phyloP scores from a whole-genome alignment of 75 land plant genomes.

The Azolla pinnata region DNA sequence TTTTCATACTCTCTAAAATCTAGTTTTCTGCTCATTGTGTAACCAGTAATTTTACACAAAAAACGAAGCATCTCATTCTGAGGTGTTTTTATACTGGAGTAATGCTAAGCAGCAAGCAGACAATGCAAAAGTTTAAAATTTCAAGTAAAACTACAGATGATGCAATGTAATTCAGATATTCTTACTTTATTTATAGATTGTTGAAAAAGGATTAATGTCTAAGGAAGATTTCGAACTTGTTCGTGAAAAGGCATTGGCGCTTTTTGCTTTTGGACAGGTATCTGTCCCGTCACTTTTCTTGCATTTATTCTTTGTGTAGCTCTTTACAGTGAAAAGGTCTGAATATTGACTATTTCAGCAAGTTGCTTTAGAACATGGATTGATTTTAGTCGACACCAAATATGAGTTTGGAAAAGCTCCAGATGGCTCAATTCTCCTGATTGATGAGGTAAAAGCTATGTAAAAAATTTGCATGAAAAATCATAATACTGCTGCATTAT shows the following conservation, averaged over 20 bases:
- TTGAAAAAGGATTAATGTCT: constrained; percentile 81
- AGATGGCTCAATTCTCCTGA: constrained; percentile 76
- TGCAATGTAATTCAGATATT: not conserved
- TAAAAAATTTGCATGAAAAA: no score
- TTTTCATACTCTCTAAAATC: no score
- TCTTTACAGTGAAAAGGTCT: not conserved
- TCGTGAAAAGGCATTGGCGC: constrained; percentile 61
- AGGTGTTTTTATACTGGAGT: no score
- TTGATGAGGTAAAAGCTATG: constrained; percentile 87
- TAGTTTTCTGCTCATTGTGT: no score
- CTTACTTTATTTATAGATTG: constrained; percentile 48
- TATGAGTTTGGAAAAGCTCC: constrained; percentile 93
- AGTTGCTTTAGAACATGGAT: constrained; percentile 73
- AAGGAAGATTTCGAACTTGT: constrained; percentile 74
- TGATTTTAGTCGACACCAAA: constrained; percentile 91
- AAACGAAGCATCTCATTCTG: no score
- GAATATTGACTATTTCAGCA: constrained; percentile 27
- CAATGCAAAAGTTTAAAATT: no score
- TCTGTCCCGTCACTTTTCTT: not conserved
- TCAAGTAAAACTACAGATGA: not conserved
- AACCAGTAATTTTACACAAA: no score
- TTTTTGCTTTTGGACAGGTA: constrained; percentile 91
- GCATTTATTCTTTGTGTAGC: not conserved
- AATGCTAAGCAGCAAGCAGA: no score
- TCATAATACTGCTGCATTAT: no score